A percentile compares a stretch with the other conserved stretches of the same genome.
These are phyloP conservation scores for Cenococcum geophilum DNA, from an alignment of 495 filamentous ascomycete species.

Conservation along the genomic window DNA sequence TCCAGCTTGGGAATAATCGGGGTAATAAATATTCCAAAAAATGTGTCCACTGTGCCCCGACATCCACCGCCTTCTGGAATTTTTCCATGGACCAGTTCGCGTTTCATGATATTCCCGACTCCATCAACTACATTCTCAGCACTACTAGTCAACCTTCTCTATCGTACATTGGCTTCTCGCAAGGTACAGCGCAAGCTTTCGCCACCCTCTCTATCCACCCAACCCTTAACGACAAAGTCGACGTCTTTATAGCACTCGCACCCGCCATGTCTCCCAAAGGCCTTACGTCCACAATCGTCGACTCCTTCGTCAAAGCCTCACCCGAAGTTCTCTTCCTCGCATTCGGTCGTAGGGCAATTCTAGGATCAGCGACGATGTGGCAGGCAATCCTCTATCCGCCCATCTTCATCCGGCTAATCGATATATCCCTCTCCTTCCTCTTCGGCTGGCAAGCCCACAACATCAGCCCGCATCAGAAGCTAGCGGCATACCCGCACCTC, in stretches of 20 bases:
- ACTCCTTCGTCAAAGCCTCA: slow-evolving; percentile 87
- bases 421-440: slow-evolving; percentile 69
- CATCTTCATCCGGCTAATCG: slow-evolving; percentile 84
- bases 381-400: slow-evolving; percentile 91
- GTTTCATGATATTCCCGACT: slow-evolving; percentile 94
- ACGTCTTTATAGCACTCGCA: slow-evolving; percentile 95
- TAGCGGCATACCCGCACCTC: slow-evolving; percentile 92
- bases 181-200: slow-evolving; percentile 95
- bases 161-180: slow-evolving; percentile 94
- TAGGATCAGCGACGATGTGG: slow-evolving; percentile 95
- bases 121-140: slow-evolving; percentile 81
- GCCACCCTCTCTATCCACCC: slow-evolving; percentile 92
- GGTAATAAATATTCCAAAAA: slow-evolving; percentile 99
- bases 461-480: slow-evolving; percentile 80
- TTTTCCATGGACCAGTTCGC: slow-evolving; percentile 98
- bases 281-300: slow-evolving; percentile 80
- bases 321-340: slow-evolving; percentile 88
- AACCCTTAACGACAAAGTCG: slow-evolving; percentile 82
- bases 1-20: slow-evolving; percentile 83
- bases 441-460: slow-evolving; percentile 89
- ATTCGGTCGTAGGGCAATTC: slow-evolving; percentile 89
- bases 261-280: slow-evolving; percentile 94
- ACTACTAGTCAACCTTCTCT: slow-evolving; percentile 78
- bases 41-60: slow-evolving; percentile 64
- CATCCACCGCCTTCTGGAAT: slow-evolving; percentile 79